Evolutionary conservation across 1,284 basidiomycete species (phyloP), one percentile per base, ranked within the genome.

Genomic region (Leccinum pachyderme): DNA sequence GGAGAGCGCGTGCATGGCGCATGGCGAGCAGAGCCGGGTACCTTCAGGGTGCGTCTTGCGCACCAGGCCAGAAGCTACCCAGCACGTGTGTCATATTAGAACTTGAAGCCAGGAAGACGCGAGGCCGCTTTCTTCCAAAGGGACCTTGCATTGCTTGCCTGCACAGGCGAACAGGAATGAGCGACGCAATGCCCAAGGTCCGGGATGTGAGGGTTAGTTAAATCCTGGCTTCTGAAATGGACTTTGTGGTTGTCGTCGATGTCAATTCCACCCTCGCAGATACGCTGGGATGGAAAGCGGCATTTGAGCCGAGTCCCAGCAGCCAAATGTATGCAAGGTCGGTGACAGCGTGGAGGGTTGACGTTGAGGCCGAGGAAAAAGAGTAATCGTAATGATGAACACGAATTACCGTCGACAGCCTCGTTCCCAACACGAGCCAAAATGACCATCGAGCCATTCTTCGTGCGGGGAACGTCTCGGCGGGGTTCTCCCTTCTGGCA

Each of bases 151-250:
- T 63, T 58, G 61, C 61, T 56, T 60, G 59, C 51, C 24, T 59
- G 61, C 66, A 68, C 67, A 70, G 63, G 67, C 59, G 59, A 67
- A 46, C 48, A 45, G 44, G 66, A 69, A 69, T 71, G 67, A 68
- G 22, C 37, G 37, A 67, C 44, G 57, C 53, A 49, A 56, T 51
- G 48, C 49, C 47, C 46, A 58, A 59, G 48, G 47, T 56, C 65
- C 58, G 56, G 65, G 49, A 52, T 27, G 52, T 27, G 46, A 53
- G 39, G 47, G 47, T 46, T 22, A 27, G 47, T 46, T 22, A 27
- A 51, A 50, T 28, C 51, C 27, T 24, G 47, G 47, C 54, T 61
- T 58, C 62, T 63, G n/a, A 45, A 63, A 59, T 55, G 55, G 54
- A 57, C 18, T 50, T 48, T 15, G 31, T 43, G 25, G 39, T 35